phyloP scores from a whole-genome alignment of 345 rosid species.

The rapeseed (Brassica napus) region DNA sequence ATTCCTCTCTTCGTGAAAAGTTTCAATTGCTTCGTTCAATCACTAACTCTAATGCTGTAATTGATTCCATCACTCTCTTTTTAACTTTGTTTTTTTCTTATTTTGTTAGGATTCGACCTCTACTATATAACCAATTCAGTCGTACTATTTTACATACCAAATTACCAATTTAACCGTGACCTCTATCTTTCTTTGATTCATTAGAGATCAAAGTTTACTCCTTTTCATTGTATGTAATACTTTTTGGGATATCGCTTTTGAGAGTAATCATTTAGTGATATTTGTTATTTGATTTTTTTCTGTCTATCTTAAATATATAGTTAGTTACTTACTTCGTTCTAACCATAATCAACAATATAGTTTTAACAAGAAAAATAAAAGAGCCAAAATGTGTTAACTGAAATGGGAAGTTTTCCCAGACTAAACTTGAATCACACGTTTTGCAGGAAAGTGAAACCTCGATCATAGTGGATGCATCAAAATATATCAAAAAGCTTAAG shows the following conservation, averaged over 20 bases:
- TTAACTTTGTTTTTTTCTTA: not conserved
- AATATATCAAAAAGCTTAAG: constrained; percentile 76
- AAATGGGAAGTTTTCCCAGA: not conserved
- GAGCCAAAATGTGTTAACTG: not conserved
- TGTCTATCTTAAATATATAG: constrained; percentile 1
- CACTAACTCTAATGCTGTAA: constrained; percentile 61
- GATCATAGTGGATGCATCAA: constrained; percentile 77
- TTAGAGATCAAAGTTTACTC: not conserved
- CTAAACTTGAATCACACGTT: not conserved
- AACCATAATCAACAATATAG: not conserved
- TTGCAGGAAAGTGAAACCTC: constrained; percentile 63
- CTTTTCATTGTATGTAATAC: not conserved
- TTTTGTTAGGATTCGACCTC: not conserved
- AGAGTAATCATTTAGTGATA: not conserved
- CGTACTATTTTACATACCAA: not conserved
- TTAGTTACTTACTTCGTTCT: not conserved
- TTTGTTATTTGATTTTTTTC: constrained; percentile 6
- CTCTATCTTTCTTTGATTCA: not conserved
- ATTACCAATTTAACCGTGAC: not conserved
- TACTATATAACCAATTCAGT: constrained; percentile 32
- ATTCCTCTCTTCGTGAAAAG: constrained; percentile 47
- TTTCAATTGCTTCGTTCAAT: constrained; percentile 57
- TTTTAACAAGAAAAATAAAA: not conserved
- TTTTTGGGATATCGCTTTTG: not conserved
- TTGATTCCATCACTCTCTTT: constrained; percentile 12